Base-by-base conservation (phyloP, 2,329 filamentous ascomycete genomes). In the Lasiodiplodia sp. region DNA sequence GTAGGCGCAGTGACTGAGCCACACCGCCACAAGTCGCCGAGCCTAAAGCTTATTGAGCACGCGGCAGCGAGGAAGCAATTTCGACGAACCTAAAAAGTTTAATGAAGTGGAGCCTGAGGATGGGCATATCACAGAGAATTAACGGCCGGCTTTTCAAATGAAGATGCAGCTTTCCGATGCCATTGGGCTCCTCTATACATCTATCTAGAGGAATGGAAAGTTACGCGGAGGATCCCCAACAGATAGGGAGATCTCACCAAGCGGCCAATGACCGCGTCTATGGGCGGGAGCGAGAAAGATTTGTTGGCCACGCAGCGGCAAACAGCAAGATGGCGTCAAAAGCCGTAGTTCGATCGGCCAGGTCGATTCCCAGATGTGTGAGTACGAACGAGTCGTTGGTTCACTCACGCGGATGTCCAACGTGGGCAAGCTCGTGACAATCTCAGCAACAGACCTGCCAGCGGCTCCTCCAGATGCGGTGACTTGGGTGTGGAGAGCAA, bases 401-500 rank as follows among this genome's bases (percentile, higher is more conserved):
- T 16, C 60, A 16, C 34, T 47, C 44, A 52, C 56, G 23, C 25
- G 25, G 37, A 28, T 28, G 37, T 47, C 44, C 44, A 47, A 16
- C 44, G 6, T 2, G 44, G 7, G 40, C 28, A 44, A 21, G 58
- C 40, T 21, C 14, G 58, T 49, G 58, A 23, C 40, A 21, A 47
- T 44, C 7, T 6, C 18, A 12, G 7, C 25, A 56, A 28, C 25
- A 34, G 8, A 34, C 25, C 40, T 16, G 58, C 40, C 12, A 34
- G 47, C 40, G 40, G 28, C 28, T 28, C 12, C 23, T 44, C 25
- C 58, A 44, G 40, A 34, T 34, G 58, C 58, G 58, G 58, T 62
- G 58, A 44, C 25, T 18, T 34, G 28, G 58, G 47, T 64, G 60
- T 64, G 60, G 60, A 52, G 60, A 64, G 60, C n/a, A 5, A 28